A percentile compares a stretch with the other conserved stretches of the same genome.
These are phyloP conservation scores for Angomonas ambiguus DNA, from an alignment of 208 protist genomes.

Conservation along the genomic window DNA sequence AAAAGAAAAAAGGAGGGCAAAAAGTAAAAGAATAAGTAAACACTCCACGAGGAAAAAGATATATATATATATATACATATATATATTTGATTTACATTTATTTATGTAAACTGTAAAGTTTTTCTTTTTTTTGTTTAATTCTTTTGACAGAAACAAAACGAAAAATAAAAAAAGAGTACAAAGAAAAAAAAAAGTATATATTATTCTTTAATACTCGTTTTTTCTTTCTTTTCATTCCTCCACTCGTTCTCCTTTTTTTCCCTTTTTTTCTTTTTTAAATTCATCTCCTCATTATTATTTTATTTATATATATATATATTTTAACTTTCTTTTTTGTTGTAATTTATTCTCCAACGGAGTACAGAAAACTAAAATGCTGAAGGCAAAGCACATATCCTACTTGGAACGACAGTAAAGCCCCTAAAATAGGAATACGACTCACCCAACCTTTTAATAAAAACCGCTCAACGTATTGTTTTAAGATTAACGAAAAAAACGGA, in stretches of 20 bases:
- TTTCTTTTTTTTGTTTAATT: too few relatives aligned
- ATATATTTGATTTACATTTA: too few relatives aligned
- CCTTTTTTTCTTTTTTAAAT: too few relatives aligned
- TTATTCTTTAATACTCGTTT: too few relatives aligned
- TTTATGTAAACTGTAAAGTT: too few relatives aligned
- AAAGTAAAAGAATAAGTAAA: too few relatives aligned
- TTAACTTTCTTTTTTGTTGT: not conserved
- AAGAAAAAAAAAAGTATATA: not conserved
- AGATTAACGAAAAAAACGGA: constrained; percentile 70
- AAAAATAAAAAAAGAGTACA: constrained; percentile 4
- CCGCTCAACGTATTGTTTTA: constrained; percentile 63
- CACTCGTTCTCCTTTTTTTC: too few relatives aligned
- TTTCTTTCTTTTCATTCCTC: too few relatives aligned
- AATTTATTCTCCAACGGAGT: constrained; percentile 32
- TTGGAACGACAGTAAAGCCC: constrained; percentile 52
- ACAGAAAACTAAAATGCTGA: constrained; percentile 87
- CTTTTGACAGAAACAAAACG: not conserved
- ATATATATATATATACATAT: too few relatives aligned
- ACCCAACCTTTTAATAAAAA: constrained; percentile 64
- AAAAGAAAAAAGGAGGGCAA: too few relatives aligned
- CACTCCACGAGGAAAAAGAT: too few relatives aligned
- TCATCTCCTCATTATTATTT: too few relatives aligned
- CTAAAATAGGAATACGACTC: constrained; percentile 71
- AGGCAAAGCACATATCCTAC: constrained; percentile 66
- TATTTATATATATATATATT: not conserved